Evolutionary conservation across 148 eudicot genomes (phyloP), one percentile per base, ranked within the genome.

Genomic region (Rhododendron ovatum): DNA sequence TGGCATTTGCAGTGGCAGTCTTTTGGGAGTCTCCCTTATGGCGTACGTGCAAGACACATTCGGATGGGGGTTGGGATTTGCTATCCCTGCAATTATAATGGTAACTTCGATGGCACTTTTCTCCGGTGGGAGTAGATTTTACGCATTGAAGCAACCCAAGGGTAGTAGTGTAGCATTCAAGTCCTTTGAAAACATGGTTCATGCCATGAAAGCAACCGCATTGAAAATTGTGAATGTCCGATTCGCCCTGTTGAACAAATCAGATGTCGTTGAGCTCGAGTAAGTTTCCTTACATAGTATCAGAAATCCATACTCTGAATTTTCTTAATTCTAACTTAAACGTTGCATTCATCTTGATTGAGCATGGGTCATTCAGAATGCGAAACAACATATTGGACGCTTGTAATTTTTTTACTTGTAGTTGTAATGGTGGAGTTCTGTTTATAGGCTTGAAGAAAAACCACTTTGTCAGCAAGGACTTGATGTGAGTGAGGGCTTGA

Each of bases 61-160:
- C 3, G 98, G 99, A 1, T 97, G 99, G 99, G 92, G 94, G 5
- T 61, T 97, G 18, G 99, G 99, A 24, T 97, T 97, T 71, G 96
- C 94, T 0, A 91, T 95, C 43, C 99, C 99, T n/a, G 41, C 95
- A 0, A 35, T 93, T 8, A 91, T 91, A 13, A 93, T 97, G 98
- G 83, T 92, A 15, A 57, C 85, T 9, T 97, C 99, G 0, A 84
- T 91, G 7, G 82, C 86, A 1, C 51, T 97, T 39, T 97, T 97
- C 82, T 83, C 88, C 17, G 87, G 90, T 18, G 95, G 96, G 0
- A 91, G 86, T 50, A 87, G 85, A 37, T 89, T 86, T 55, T 95
- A 93, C 22, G 37, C 87, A 2, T 87, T 88, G 59, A 87, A 91
- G 79, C 84, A 28, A 12, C 57, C 43, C 43, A 51, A 35, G 50